phyloP scores from a whole-genome alignment of 2,329 filamentous ascomycete genomes.

The Corniculantispora saksenae region DNA sequence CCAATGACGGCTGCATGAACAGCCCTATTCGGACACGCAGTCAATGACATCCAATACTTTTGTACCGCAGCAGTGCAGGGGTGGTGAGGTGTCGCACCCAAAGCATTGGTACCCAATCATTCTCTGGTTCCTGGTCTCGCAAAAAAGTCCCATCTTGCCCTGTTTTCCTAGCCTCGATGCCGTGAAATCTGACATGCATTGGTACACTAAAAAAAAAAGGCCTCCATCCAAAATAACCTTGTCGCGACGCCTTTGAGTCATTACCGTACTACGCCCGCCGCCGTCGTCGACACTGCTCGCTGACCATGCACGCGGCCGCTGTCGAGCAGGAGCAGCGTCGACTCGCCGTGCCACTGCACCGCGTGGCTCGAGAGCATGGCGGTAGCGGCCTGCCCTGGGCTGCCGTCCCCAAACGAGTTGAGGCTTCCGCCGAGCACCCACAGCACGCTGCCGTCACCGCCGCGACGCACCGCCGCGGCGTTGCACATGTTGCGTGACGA shows the following conservation, averaged over 20 bases:
- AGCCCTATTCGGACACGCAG: not conserved
- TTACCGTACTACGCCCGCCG: not conserved
- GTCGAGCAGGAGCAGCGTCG: constrained; percentile 47
- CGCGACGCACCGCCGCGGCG: constrained; percentile 45
- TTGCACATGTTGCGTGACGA: constrained; percentile 51
- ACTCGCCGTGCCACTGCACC: constrained; percentile 42
- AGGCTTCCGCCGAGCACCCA: constrained; percentile 55
- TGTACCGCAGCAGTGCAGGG: too few relatives aligned
- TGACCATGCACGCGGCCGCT: constrained; percentile 29
- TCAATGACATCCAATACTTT: not conserved
- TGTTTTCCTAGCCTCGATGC: not conserved
- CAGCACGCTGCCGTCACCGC: constrained; percentile 27
- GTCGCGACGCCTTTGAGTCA: not conserved
- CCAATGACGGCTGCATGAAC: constrained; percentile 11
- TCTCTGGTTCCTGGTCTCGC: not conserved
- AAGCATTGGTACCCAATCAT: constrained; percentile 1
- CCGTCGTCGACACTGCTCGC: not conserved
- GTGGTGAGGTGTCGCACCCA: not conserved
- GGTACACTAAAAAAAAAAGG: not conserved
- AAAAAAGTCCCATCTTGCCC: not conserved
- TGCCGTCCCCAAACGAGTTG: constrained; percentile 52
- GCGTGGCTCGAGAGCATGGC: constrained; percentile 47
- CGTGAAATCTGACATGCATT: not conserved
- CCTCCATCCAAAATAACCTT: not conserved
- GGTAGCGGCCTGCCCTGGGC: constrained; percentile 58